Percentiles rank a stretch among this genome's conserved stretches.
Evolutionary conservation across 352 stramenopile species (phyloP).

Genomic region (Phytophthora melonis): DNA sequence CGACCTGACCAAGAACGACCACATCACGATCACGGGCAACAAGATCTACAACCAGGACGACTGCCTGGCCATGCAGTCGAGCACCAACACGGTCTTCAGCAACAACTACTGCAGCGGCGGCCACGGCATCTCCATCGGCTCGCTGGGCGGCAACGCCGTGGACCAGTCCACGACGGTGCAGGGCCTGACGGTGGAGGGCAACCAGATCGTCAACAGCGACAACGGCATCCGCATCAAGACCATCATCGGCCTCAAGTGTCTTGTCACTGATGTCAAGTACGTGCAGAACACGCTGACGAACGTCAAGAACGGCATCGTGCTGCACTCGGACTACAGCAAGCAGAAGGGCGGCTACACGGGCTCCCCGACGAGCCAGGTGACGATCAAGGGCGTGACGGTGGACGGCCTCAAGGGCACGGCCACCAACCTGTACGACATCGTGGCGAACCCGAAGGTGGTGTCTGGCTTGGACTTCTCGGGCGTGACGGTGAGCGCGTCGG

Average conservation of each 20-base stretch:
- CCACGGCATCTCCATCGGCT: slow-evolving; percentile 44
- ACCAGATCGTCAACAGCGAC: slow-evolving; percentile 38
- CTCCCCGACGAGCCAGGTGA: slow-evolving; percentile 18
- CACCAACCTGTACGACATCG: slow-evolving; percentile 36
- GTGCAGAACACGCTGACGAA: slow-evolving; percentile 29
- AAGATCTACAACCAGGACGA: slow-evolving; percentile 32
- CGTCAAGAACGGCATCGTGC: slow-evolving; percentile 24
- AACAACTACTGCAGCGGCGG: slow-evolving; percentile 21
- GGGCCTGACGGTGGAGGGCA: slow-evolving; percentile 30
- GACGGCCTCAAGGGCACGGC: slow-evolving; percentile 25
- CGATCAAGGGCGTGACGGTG: slow-evolving; percentile 19
- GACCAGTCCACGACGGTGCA: slow-evolving; percentile 31
- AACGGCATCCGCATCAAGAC: slow-evolving; percentile 30
- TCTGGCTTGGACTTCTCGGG: slow-evolving; percentile 28
- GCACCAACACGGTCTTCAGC: slow-evolving; percentile 31
- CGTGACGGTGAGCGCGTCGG: slow-evolving; percentile 11
- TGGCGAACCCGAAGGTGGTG: slow-evolving; percentile 33
- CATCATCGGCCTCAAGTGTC: slow-evolving; percentile 29
- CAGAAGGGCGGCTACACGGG: slow-evolving; percentile 33
- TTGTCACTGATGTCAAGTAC: slow-evolving; percentile 30
- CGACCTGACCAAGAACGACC: slow-evolving; percentile 19
- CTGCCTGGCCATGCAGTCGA: slow-evolving; percentile 27
- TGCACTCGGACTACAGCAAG: slow-evolving; percentile 31
- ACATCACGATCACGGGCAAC: slow-evolving; percentile 20
- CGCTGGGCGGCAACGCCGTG: slow-evolving; percentile 31